phyloP scores from a whole-genome alignment of 2,329 filamentous ascomycete species.

The Pseudogymnoascus pannorum region DNA sequence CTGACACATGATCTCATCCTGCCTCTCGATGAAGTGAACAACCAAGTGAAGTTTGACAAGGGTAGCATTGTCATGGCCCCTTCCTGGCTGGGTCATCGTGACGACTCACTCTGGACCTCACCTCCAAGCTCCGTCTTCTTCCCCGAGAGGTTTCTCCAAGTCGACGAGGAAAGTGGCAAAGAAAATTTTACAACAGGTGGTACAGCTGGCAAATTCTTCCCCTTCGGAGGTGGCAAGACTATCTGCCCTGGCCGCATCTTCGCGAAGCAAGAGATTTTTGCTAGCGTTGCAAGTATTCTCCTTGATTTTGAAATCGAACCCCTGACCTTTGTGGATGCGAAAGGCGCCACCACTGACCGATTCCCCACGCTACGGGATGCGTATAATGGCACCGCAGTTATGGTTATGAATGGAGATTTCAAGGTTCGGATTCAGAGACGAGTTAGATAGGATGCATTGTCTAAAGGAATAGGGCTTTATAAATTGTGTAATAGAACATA shows the following conservation, averaged over 20 bases:
- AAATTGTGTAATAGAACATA: not conserved
- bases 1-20: conserved; percentile 23
- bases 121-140: conserved; percentile 12
- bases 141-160: conserved; percentile 10
- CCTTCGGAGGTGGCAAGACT: conserved; percentile 14
- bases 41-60: conserved; percentile 10
- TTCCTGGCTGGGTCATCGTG: conserved; percentile 25
- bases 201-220: conserved; percentile 3
- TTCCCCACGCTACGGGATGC: conserved; percentile 1
- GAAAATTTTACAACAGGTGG: conserved; percentile 8
- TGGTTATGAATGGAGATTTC: conserved; percentile 13
- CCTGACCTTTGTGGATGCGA: not conserved
- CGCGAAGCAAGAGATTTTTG: conserved; percentile 18
- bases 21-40: conserved; percentile 12
- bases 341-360: conserved; percentile 10
- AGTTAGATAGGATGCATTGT: not conserved
- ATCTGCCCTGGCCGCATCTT: conserved; percentile 19
- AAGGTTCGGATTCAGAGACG: conserved; percentile 12
- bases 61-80: conserved; percentile 24
- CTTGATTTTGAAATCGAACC: conserved; percentile 17
- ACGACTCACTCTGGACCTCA: conserved; percentile 13
- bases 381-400: conserved; percentile 11
- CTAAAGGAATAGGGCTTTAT: not conserved
- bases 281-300: conserved; percentile 12
- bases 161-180: conserved; percentile 2